A percentile compares a stretch with the other conserved stretches of the same genome.
Conservation (phyloP, 805 yeast genomes). For the Kuraishia cidri region DNA sequence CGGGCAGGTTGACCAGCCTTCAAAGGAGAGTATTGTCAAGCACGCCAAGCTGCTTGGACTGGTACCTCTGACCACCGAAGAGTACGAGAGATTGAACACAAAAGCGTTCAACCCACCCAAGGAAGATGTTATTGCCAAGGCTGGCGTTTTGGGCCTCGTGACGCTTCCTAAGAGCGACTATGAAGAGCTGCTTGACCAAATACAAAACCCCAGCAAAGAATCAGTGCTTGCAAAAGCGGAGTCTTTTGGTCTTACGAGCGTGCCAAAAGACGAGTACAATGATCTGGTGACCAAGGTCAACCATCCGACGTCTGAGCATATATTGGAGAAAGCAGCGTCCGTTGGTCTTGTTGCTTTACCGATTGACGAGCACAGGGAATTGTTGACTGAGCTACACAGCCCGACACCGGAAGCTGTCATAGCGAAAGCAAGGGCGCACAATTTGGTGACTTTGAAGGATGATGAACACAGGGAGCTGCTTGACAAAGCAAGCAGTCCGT, state of each 20-base stretch:
- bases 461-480: constrained; percentile 2
- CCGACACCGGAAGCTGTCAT: constrained; percentile 1
- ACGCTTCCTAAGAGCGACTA: constrained; percentile 2
- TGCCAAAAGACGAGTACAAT: constrained; percentile 8
- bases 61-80: not conserved
- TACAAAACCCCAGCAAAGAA: not conserved
- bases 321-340: not conserved
- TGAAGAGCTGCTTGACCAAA: constrained; percentile 1
- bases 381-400: not conserved
- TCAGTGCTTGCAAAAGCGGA: too few relatives aligned
- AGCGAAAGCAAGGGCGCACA: not conserved
- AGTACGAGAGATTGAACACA: not conserved
- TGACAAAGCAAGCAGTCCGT: too few relatives aligned
- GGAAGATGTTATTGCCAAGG: constrained; percentile 4
- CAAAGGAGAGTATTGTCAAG: not conserved
- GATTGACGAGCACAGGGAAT: constrained; percentile 2
- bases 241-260: constrained; percentile 7
- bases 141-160: constrained; percentile 4
- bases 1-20: not conserved
- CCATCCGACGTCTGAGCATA: constrained; percentile 1
- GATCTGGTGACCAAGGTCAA: not conserved
- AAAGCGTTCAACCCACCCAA: constrained; percentile 5
- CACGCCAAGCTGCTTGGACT: not conserved
- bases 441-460: constrained; percentile 1
- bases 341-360: constrained; percentile 2